Evolutionary conservation across 129 eudicot species (phyloP), one percentile per base, ranked within the genome.

Genomic region (Pittosporum tobira): DNA sequence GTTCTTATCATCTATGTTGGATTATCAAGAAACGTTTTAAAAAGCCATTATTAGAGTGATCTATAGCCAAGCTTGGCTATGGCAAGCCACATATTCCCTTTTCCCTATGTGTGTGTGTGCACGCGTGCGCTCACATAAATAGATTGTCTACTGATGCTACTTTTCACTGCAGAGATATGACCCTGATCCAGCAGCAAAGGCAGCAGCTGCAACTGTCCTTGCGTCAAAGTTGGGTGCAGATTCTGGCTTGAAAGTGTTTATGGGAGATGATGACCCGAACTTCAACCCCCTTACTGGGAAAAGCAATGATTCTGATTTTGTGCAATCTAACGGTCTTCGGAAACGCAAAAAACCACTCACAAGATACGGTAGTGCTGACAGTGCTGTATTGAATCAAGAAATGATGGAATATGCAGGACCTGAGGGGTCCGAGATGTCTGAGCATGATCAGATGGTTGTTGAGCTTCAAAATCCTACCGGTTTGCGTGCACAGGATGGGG

Each of bases 171-270:
- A 91, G 98, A 87, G 87, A 80, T 91, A 91, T 51, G 98, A 91
- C 72, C 77, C 96, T 29, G 98, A 91, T 31, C 98, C 98, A 31
- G 90, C 95, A 27, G 94, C 96, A 36, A 83, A 91, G 73, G 96
- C 96, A 70, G 96, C 96, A 50, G 98, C 98, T 59, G 96, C 98
- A 14, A 68, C 81, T 29, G 83, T 86, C 54, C 87, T 91, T 51
- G 98, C 98, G 19, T 83, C 95, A 56, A 91, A 83, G 66, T 61
- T 86, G 73, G 94, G 95, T 48, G 81, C 84, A 22, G 98, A 86
- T 77, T 78, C 96, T 30, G 98, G 98, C 48, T 68, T 91, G 63
- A 86, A 76, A 77, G 66, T 91, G 50, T 73, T 53, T 48, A 52
- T 91, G 49, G 96, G 77, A 63, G 85, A 91, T 22, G 85, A 91